Evolutionary conservation across 2,329 filamentous ascomycete genomes (phyloP), one percentile per base, ranked within the genome.

Genomic region (Dactylonectria macrodidyma): DNA sequence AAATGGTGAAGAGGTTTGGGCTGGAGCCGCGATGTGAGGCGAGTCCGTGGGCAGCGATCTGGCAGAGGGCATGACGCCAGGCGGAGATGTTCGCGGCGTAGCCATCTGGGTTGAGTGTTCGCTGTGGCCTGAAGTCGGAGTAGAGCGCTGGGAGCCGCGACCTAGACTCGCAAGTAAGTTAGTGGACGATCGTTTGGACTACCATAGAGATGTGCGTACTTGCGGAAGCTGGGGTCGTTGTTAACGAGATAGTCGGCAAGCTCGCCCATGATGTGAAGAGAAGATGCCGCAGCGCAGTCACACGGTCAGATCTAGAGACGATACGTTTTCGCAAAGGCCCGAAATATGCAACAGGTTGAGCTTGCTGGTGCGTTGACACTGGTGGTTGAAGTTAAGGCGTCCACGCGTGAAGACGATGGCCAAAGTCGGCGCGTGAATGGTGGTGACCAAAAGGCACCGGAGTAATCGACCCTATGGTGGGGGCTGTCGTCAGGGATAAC

Each of bases 101-200:
- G 75, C 94, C 94, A 79, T 97, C 94, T 1, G 94, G 93, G 77
- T 97, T 97, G 24, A 93, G 89, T 46, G 88, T 89, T 75, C 88
- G 88, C 73, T 95, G 94, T 5, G 89, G 82, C 44, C 90, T 86
- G 78, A 97, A 97, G 79, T 97, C 95, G 55, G 94, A 95, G 83
- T 97, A 97, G 52, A 97, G 90, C 5, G 94, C 95, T 12, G 93
- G 91, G 12, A 97, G 87, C 57, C 95, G 93, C 70, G 91, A 88
- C 83, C 92, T 94, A 72, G 19, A 26, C n/a, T 4, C 1, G n/a
- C 36, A n/a, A 44, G 26, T 24, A 11, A 6, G 59, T 66, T n/a
- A 71, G 60, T 36, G 47, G 5, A 54, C 22, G 11, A 10, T 61
- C 16, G n/a, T 24, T 30, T 24, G 51, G 10, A 2, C 12, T 44